Evolutionary conservation across 2,329 filamentous ascomycete species (phyloP).

Genomic region (Diplodia corticola): DNA sequence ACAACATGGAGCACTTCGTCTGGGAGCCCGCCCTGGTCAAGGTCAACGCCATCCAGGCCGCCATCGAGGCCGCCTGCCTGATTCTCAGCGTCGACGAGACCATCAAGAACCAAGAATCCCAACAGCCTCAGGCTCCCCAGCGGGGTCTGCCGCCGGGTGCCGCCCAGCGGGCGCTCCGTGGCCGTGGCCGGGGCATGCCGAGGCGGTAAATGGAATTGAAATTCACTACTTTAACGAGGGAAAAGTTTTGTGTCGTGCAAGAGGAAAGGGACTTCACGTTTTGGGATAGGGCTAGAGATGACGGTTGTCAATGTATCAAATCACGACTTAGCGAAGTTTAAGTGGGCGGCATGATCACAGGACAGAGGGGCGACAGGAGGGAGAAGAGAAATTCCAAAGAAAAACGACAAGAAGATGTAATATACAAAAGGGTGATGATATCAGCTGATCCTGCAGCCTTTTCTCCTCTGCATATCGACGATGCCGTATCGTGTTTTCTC

Average conservation of each 20-base stretch:
- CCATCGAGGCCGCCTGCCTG: slow-evolving; percentile 91
- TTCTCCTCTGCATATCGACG: background rate
- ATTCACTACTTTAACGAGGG: background rate
- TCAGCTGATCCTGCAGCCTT: background rate
- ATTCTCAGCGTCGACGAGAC: slow-evolving; percentile 98
- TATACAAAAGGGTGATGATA: slow-evolving; percentile 12
- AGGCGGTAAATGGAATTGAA: slow-evolving; percentile 56
- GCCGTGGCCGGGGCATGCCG: slow-evolving; percentile 84
- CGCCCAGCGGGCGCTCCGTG: slow-evolving; percentile 83
- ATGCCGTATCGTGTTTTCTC: background rate
- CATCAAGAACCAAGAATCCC: slow-evolving; percentile 95
- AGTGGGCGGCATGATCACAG: slow-evolving; percentile 4
- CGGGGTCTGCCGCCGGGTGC: slow-evolving; percentile 65
- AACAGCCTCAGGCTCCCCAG: slow-evolving; percentile 76
- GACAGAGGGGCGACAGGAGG: background rate
- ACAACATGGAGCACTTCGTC: slow-evolving; percentile 94
- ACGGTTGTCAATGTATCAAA: slow-evolving; percentile 18
- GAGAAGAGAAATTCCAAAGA: background rate
- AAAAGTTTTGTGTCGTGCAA: background rate
- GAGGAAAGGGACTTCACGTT: background rate
- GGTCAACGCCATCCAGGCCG: slow-evolving; percentile 94
- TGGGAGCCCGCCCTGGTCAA: slow-evolving; percentile 98
- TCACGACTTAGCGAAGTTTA: slow-evolving; percentile 9
- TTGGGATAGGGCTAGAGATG: background rate
- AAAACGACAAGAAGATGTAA: slow-evolving; percentile 7